phyloP scores from a whole-genome alignment of 345 rosid genomes.

The Ricinus communis region DNA sequence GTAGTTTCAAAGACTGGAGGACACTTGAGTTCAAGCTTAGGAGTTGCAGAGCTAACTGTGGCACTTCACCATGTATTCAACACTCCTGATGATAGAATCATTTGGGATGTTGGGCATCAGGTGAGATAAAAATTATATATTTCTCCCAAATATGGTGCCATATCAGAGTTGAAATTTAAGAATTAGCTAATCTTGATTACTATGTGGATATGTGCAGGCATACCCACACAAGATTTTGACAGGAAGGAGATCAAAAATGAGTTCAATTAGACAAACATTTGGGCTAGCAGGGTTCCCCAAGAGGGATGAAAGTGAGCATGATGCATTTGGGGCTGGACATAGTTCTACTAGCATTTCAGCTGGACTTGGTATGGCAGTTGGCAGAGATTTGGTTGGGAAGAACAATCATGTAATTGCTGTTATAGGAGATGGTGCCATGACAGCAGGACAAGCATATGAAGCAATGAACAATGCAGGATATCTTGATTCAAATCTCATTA shows the following conservation, averaged over 20 bases:
- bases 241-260: conserved; percentile 47
- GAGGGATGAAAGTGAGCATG: conserved; percentile 48
- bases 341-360: conserved; percentile 63
- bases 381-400: conserved; percentile 48
- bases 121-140: conserved; percentile 6
- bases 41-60: conserved; percentile 50
- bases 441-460: conserved; percentile 54
- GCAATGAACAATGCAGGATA: conserved; percentile 58
- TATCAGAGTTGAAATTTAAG: too few species aligned
- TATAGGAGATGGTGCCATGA: conserved; percentile 58
- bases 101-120: conserved; percentile 70
- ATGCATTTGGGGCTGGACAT: conserved; percentile 55
- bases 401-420: conserved; percentile 47
- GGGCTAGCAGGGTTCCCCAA: conserved; percentile 54
- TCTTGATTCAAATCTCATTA: conserved; percentile 44
- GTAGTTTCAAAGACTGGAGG: conserved; percentile 54
- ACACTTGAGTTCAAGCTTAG: conserved; percentile 49
- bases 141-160: too few species aligned
- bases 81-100: conserved; percentile 47
- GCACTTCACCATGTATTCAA: conserved; percentile 57
- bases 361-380: conserved; percentile 54
- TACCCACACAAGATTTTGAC: conserved; percentile 50
- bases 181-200: not conserved
- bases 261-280: conserved; percentile 40
- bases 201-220: conserved; percentile 23